Evolutionary conservation across 441 rosid species (phyloP).

Genomic region (Populus tomentosa): DNA sequence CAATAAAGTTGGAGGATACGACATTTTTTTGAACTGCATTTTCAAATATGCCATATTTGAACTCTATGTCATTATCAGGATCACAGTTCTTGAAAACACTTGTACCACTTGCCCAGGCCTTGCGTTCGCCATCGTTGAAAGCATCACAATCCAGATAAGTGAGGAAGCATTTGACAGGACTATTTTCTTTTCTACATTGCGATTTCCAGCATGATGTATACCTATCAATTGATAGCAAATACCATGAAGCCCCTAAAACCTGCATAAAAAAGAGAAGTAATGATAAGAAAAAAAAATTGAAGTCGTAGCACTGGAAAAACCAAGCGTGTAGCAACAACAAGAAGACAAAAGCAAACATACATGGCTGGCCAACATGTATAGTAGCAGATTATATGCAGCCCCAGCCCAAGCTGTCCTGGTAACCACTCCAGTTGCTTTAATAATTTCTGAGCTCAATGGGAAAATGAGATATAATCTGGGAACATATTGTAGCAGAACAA

Average conservation of each 20-base stretch:
- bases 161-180: constrained; percentile 36
- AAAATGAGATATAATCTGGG: constrained; percentile 85
- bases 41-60: constrained; percentile 71
- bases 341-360: constrained; percentile 38
- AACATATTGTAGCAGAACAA: constrained; percentile 76
- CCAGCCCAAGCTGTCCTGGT: constrained; percentile 99
- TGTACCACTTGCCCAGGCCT: constrained; percentile 55
- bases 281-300: background rate
- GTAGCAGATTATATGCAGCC: constrained; percentile 86
- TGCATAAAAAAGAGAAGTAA: constrained; percentile 23
- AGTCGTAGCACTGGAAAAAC: background rate
- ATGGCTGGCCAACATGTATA: constrained; percentile 94
- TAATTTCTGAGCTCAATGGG: constrained; percentile 80
- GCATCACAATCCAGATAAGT: constrained; percentile 68
- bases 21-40: constrained; percentile 62
- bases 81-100: constrained; percentile 59
- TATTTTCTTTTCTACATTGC: constrained; percentile 42
- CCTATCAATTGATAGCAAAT: constrained; percentile 69
- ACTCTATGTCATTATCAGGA: constrained; percentile 37
- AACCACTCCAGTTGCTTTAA: constrained; percentile 87
- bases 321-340: background rate
- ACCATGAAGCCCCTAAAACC: constrained; percentile 92
- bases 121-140: constrained; percentile 27
- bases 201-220: constrained; percentile 60
- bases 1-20: constrained; percentile 49